Evolutionary conservation across 129 eudicot genomes (phyloP), one percentile per base, ranked within the genome.

Genomic region (Lactuca saligna): DNA sequence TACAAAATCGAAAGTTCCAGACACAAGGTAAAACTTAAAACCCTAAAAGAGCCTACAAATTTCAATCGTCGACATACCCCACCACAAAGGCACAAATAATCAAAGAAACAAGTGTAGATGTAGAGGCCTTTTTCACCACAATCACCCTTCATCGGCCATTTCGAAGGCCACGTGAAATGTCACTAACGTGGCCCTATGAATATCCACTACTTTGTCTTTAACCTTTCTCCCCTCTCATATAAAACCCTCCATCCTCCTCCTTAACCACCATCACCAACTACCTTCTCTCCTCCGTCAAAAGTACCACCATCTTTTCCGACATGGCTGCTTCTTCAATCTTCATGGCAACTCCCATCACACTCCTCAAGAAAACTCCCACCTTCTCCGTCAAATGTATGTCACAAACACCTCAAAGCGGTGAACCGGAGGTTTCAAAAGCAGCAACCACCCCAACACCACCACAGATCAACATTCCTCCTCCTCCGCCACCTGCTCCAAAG

Each of bases 151-250:
- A 61, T 0, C 56, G 80, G 75, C 53, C 7, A 53, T 33, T 68
- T 54, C 3, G 6, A 50, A 68, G 9, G 69, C 80, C 75, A 76
- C 80, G 70, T 76, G 37, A 61, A 76, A 76, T 35, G 57, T 5
- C 41, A 69, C 59, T 61, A 61, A 75, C 96, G 96, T 88, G 96
- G 91, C 80, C 65, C 70, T 32, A 25, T 35, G 73, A 78, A 17
- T 83, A 76, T 76, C 96, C 96, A 85, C 75, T 73, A 61, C 66
- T 71, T 69, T 72, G 2, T 53, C 44, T 2, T 29, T 6, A 3
- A 15, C 8, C 42, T 10, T 0, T 29, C 32, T 9, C 42, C 8
- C 51, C 12, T 13, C 35, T 63, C 72, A 66, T 72, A 76, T 78
- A 66, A n/a, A 83, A 16, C 42, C 25, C 17, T 12, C 35, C 57